phyloP scores from a whole-genome alignment of 148 eudicot genomes.

The Chenopodium quinoa region DNA sequence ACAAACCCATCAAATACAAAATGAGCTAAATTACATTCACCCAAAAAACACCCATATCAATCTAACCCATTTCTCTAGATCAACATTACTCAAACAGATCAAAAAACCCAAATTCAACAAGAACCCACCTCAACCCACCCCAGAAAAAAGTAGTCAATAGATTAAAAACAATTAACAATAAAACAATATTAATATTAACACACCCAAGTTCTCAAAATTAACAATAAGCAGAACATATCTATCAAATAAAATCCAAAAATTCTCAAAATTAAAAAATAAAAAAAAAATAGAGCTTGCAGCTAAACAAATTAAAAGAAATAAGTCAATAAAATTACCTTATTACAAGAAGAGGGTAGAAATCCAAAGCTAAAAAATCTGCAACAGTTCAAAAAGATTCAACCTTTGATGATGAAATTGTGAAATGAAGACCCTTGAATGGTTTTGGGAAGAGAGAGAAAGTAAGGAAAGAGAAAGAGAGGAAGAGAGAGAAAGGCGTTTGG shows the following conservation, averaged over 20 bases:
- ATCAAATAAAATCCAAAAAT: conserved; percentile 14
- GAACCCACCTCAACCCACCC: neutral
- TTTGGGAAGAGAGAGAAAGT: conserved; percentile 22
- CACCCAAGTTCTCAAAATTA: neutral
- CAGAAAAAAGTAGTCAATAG: neutral
- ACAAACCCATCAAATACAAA: conserved; percentile 21
- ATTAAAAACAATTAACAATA: neutral
- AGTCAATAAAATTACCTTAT: conserved; percentile 20
- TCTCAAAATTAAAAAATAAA: conserved; percentile 20
- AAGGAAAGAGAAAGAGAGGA: conserved; percentile 2
- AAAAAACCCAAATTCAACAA: conserved; percentile 13
- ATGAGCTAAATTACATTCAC: conserved; percentile 23
- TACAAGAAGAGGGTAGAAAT: conserved; percentile 14
- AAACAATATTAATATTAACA: neutral
- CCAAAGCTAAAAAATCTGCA: conserved; percentile 1
- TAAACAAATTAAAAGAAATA: neutral
- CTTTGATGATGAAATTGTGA: conserved; percentile 16
- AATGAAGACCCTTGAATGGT: conserved; percentile 2
- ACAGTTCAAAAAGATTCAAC: conserved; percentile 1
- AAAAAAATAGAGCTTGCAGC: conserved; percentile 1
- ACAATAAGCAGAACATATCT: neutral
- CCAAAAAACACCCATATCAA: conserved; percentile 18
- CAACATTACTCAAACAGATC: conserved; percentile 24
- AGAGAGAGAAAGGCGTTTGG: conserved; percentile 37
- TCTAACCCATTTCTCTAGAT: conserved; percentile 20